Evolutionary conservation across 2,329 filamentous ascomycete genomes (phyloP), one percentile per base, ranked within the genome.

Genomic region (Trichoderma koningii): DNA sequence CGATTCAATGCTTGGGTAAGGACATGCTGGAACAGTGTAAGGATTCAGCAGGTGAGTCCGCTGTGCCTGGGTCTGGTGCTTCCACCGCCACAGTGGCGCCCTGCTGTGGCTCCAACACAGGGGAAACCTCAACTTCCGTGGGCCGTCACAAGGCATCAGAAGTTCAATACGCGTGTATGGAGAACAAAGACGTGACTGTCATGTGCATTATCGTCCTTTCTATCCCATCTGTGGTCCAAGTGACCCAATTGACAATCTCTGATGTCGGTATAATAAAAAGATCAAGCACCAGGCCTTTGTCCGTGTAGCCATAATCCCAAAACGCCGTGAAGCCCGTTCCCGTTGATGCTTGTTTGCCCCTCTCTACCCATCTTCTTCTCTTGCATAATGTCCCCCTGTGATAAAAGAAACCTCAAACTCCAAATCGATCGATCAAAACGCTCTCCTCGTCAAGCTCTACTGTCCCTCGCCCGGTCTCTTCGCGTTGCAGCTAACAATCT

Each of bases 401-500:
- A 19, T 34, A 10, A 7, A 21, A 17, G 19, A 38, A 38, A 38
- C 9, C 34, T 12, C 34, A 38, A 38, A 38, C 34, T 38, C 34
- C 34, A 5, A 38, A 38, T 38, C 34, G 12, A 38, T 38, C 34
- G 5, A 38, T 14, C 3, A 38, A 38, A 10, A 14, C 12, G 15
- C 9, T 21, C 15, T 26, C 12, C 26, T 2, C 7, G 21, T 23
- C n/a, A 15, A 10, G 17, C 1, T 34, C 23, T 48, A 66, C 45
- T 62, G 66, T 56, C 72, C 74, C 66, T 83, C 81, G 62, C 79
- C 80, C 2, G 80, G 80, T 71, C 81, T 83, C 83, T 97, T 97
- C 70, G 93, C 93, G 74, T 96, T 97, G 79, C 94, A 98, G 79
- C 92, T 96, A 56, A 99, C 95, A 71, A 99, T 99, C 87, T 98